Evolutionary conservation across 768 basidiomycete species (phyloP), one percentile per base, ranked within the genome.

Genomic region (Mycena indigotica): DNA sequence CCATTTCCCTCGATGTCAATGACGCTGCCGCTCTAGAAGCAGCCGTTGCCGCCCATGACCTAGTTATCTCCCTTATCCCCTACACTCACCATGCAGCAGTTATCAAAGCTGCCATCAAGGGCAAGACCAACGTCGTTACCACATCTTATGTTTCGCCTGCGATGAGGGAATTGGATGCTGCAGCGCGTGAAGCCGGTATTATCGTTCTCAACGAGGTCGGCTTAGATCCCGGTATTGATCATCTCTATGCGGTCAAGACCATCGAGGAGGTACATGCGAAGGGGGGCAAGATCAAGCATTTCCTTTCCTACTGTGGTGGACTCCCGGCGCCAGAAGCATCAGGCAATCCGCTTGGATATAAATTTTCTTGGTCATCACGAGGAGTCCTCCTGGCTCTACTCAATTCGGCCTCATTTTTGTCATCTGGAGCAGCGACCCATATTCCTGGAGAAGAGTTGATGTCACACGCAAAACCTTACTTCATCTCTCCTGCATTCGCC

Each of bases 181-280:
- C 84, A 50, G 91, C 82, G 53, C 89, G 89, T 75, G 83, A 86
- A 55, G 95, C 95, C 1, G 95, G 95, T 4, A 93, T 98, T 67
- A 80, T 94, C 52, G 91, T 98, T 62, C 80, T 98, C 83, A 99
- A 99, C 75, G 97, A 99, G 77, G 92, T 99, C 66, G 97, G 97
- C 50, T 83, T 99, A 40, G 96, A 98, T 73, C 95, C 95, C 48
- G 95, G 95, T 69, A 91, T 96, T 58, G 93, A 95, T 72, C 93
- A 95, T 72, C 73, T 97, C 58, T 95, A 95, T 72, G 95, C 95
- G 28, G 78, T 97, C 73, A 96, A 96, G 83, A 93, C 88, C 23
- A 93, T 99, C 64, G 83, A 84, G 51, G 96, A 98, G 71, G 92
- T 98, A 3, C 95, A 99, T 71, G 88, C 83, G 44, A 90, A 90